Evolutionary conservation across 805 yeast genomes (phyloP), one percentile per base, ranked within the genome.

Genomic region (Pichia ethanolica): DNA sequence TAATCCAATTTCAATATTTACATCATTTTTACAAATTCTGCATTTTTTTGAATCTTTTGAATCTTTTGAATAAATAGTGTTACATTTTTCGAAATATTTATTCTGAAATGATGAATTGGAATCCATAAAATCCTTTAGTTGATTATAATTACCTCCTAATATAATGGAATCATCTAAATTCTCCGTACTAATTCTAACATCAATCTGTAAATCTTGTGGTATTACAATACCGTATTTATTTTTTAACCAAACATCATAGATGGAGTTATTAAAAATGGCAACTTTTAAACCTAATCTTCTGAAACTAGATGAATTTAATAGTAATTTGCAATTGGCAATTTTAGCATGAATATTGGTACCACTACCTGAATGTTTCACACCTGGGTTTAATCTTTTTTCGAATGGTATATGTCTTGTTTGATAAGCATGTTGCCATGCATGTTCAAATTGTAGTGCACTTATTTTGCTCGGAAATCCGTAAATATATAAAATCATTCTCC

Each of bases 351-450:
- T 38, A 0, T 74, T 63, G 41, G 69, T 61, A 0, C 78, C 76
- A 13, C 70, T 62, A 13, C 53, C 56, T 3, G 55, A 47, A 12
- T 25, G 20, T 5, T 62, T 61, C 51, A 66, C 69, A 20, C 56
- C 57, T 33, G 62, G 69, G 1, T 71, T 65, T 10, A 78, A 60
- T 46, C 83, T 63, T 10, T 62, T 61, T 3, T 60, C 64, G 0
- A 55, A 53, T 2, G 64, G 59, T 4, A 86, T 78, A 59, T 80
- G 87, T 37, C 89, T 68, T 0, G 95, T 82, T 46, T 70, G 72
- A 53, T 82, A 71, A 1, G 82, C 70, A 62, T 86, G 93, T 56
- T 87, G 95, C 79, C 86, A 83, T 1, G 95, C 90, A 64, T 85
- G 89, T 59, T 88, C 96, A 64, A 87, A 87, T 63, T 81, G 90